Conservation (phyloP, 2,329 filamentous ascomycete genomes). For the Penicillium sp. region DNA sequence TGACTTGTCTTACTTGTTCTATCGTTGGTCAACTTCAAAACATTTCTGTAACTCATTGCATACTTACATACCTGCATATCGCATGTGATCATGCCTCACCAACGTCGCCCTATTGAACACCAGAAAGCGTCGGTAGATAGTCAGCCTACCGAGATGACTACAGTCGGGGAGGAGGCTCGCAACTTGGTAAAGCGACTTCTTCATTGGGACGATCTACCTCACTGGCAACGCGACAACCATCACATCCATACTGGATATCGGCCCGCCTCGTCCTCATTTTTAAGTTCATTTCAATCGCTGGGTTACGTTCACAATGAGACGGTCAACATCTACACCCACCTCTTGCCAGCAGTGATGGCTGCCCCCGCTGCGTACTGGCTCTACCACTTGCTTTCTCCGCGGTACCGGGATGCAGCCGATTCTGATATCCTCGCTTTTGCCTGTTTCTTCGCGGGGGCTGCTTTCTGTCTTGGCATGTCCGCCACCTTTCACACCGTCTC, state of each 20-base stretch:
- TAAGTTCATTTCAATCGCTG: slow-evolving; percentile 58
- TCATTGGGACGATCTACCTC: slow-evolving; percentile 54
- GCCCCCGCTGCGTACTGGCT: slow-evolving; percentile 54
- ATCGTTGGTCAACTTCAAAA: slow-evolving; percentile 17
- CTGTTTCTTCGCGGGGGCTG: slow-evolving; percentile 76
- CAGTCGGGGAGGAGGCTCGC: slow-evolving; percentile 26
- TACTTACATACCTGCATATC: slow-evolving; percentile 22
- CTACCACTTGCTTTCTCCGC: slow-evolving; percentile 59
- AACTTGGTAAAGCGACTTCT: slow-evolving; percentile 39
- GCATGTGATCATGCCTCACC: slow-evolving; percentile 34
- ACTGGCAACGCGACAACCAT: slow-evolving; percentile 65
- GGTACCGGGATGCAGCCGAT: slow-evolving; percentile 62
- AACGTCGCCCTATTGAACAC: slow-evolving; percentile 32
- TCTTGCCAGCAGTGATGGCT: slow-evolving; percentile 65
- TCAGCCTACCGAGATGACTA: slow-evolving; percentile 26
- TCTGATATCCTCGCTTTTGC: slow-evolving; percentile 70
- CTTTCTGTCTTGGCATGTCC: slow-evolving; percentile 74
- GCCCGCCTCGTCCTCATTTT: slow-evolving; percentile 61
- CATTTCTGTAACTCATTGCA: slow-evolving; percentile 8
- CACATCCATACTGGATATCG: slow-evolving; percentile 68
- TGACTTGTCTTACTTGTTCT: slow-evolving; percentile 16
- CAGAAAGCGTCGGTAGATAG: slow-evolving; percentile 11
- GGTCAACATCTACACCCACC: slow-evolving; percentile 71
- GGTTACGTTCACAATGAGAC: slow-evolving; percentile 67
- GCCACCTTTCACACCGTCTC: slow-evolving; percentile 80